Percentiles rank a stretch among this genome's conserved stretches.
These are phyloP conservation scores for Xerocomellus intermedius DNA, from an alignment of 768 basidiomycete species.

Conservation along the genomic window DNA sequence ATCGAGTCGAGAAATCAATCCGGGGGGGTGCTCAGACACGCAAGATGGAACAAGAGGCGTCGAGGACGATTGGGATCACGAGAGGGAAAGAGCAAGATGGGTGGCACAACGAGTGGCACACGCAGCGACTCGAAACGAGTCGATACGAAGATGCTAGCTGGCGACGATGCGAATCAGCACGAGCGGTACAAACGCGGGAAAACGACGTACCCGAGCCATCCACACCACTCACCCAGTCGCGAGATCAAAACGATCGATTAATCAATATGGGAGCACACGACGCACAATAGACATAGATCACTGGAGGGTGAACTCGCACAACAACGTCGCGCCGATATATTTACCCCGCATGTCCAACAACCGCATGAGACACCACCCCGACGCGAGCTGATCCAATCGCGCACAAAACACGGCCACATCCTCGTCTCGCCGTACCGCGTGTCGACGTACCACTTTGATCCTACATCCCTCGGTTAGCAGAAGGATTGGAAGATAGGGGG, in stretches of 20 bases:
- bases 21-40: too few species aligned
- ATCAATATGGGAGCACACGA: neutral
- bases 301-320: conserved; percentile 26
- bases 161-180: neutral
- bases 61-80: too few species aligned
- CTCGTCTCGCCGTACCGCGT: conserved; percentile 45
- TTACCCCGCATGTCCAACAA: conserved; percentile 54
- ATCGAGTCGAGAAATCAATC: too few species aligned
- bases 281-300: neutral
- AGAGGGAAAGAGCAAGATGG: too few species aligned
- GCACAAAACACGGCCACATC: conserved; percentile 53
- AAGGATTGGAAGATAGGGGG: neutral
- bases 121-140: neutral
- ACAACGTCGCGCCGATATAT: conserved; percentile 28
- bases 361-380: conserved; percentile 49
- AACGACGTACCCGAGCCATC: neutral
- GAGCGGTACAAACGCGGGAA: too few species aligned
- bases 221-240: neutral
- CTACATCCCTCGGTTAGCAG: conserved; percentile 4
- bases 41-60: too few species aligned
- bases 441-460: conserved; percentile 22
- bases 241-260: too few species aligned
- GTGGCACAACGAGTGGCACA: neutral
- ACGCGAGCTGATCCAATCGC: conserved; percentile 44
- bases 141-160: neutral